These are phyloP conservation scores for Earliella scabrosa DNA, from an alignment of 1,284 basidiomycete genomes.

Conservation along the genomic window DNA sequence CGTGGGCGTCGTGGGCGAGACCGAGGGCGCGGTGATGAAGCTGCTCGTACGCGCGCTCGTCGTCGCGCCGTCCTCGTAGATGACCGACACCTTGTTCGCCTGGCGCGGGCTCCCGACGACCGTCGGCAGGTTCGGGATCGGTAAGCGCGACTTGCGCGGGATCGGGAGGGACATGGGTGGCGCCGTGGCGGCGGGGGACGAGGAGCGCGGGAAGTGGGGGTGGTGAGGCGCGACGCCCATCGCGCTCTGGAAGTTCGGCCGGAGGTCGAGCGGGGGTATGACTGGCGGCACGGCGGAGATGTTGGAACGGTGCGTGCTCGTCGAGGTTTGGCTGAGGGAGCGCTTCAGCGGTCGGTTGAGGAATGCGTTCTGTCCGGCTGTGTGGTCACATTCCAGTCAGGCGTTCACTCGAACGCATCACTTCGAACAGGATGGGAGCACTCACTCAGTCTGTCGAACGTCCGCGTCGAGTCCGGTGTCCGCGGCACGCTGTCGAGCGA, in stretches of 20 bases:
- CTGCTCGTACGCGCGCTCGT: conserved; percentile 50
- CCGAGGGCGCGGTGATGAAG: conserved; percentile 59
- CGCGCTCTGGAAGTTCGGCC: conserved; percentile 54
- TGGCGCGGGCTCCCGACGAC: conserved; percentile 31
- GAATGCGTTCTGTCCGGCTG: conserved; percentile 44
- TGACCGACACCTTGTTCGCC: conserved; percentile 35
- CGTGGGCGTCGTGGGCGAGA: conserved; percentile 22
- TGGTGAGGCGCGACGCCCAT: conserved; percentile 8
- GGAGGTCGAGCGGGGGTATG: conserved; percentile 61
- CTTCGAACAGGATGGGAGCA: background rate
- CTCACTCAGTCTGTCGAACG: conserved; percentile 27
- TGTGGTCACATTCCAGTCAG: conserved; percentile 6
- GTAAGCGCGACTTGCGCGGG: conserved; percentile 36
- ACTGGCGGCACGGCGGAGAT: conserved; percentile 45
- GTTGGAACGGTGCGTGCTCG: conserved; percentile 53
- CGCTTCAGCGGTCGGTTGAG: conserved; percentile 59
- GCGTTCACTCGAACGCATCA: background rate
- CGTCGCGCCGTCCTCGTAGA: conserved; percentile 46
- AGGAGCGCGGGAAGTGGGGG: no score
- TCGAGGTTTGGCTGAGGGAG: conserved; percentile 60
- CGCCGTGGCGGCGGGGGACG: conserved; percentile 33
- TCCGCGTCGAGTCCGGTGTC: conserved; percentile 35
- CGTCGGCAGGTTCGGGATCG: conserved; percentile 32
- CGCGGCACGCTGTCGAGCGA: conserved; percentile 34
- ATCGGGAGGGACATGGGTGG: conserved; percentile 13